A percentile compares a stretch with the other conserved stretches of the same genome.
These are phyloP conservation scores for Wickerhamomyces xylosicus DNA, from an alignment of 805 yeast genomes.

Conservation along the genomic window DNA sequence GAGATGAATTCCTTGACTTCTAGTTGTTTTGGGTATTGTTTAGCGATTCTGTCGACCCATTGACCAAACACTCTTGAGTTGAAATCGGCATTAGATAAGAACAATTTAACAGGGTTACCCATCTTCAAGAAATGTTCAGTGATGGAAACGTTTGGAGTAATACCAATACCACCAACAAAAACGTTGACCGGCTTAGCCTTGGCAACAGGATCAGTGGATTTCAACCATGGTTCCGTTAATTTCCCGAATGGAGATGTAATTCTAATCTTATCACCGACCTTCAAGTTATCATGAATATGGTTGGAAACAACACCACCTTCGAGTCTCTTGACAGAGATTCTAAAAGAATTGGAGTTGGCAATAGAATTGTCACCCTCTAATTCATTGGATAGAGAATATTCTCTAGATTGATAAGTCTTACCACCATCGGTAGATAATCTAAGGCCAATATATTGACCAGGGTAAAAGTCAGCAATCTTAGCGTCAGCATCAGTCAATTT, in stretches of 20 bases:
- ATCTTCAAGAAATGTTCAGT: slow-evolving; percentile 22
- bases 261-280: slow-evolving; percentile 36
- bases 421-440: slow-evolving; percentile 26
- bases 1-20: slow-evolving; percentile 10
- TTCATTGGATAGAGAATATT: slow-evolving; percentile 43
- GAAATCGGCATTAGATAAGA: slow-evolving; percentile 8
- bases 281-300: slow-evolving; percentile 34
- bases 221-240: slow-evolving; percentile 23
- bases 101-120: slow-evolving; percentile 9
- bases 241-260: slow-evolving; percentile 55
- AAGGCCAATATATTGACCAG: slow-evolving; percentile 31
- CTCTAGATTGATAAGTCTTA: slow-evolving; percentile 37
- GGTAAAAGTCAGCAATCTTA: slow-evolving; percentile 22
- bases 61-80: slow-evolving; percentile 9
- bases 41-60: slow-evolving; percentile 6
- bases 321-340: slow-evolving; percentile 47
- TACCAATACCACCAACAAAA: slow-evolving; percentile 57
- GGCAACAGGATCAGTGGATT: slow-evolving; percentile 14
- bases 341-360: slow-evolving; percentile 27
- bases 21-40: slow-evolving; percentile 8
- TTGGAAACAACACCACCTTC: slow-evolving; percentile 40
- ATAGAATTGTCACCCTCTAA: slow-evolving; percentile 1
- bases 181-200: slow-evolving; percentile 24
- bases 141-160: slow-evolving; percentile 53
- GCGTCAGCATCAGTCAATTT: slow-evolving; percentile 28